Evolutionary conservation across 257 asterid species (phyloP).

Genomic region (Anisodus tanguticus): DNA sequence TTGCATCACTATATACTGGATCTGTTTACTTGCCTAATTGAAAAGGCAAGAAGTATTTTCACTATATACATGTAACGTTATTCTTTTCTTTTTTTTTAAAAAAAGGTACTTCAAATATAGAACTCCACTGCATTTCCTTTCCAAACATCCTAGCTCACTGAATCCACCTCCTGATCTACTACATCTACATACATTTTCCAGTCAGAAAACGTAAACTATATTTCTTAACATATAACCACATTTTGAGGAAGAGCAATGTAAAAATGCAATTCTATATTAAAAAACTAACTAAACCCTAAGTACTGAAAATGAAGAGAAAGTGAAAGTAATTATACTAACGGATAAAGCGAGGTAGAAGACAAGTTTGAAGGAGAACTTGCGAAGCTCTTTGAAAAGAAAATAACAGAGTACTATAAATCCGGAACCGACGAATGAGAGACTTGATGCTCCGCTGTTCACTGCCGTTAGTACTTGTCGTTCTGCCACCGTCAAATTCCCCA

Average conservation of each 20-base stretch:
- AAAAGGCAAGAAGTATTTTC: not conserved
- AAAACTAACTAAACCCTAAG: not conserved
- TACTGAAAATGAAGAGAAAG: not conserved
- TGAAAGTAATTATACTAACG: slow-evolving; percentile 39
- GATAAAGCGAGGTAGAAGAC: slow-evolving; percentile 98
- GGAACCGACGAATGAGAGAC: slow-evolving; percentile 82
- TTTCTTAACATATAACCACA: not conserved
- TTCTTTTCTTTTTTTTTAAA: not conserved
- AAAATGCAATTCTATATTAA: not conserved
- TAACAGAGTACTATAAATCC: slow-evolving; percentile 96
- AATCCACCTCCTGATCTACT: not conserved
- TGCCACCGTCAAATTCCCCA: slow-evolving; percentile 72
- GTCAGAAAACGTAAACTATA: not conserved
- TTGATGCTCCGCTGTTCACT: slow-evolving; percentile 83
- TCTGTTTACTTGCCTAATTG: not conserved
- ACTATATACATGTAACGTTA: not conserved
- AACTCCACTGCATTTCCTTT: not conserved
- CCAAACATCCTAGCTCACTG: not conserved
- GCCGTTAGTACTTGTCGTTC: slow-evolving; percentile 73
- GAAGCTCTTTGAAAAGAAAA: slow-evolving; percentile 85
- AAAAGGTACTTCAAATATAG: not conserved
- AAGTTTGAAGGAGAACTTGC: slow-evolving; percentile 97
- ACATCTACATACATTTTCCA: not conserved
- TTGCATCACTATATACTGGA: not conserved
- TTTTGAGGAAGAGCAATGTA: not conserved